Conservation (phyloP, 495 filamentous ascomycete species). For the Delitschia confertaspora region DNA sequence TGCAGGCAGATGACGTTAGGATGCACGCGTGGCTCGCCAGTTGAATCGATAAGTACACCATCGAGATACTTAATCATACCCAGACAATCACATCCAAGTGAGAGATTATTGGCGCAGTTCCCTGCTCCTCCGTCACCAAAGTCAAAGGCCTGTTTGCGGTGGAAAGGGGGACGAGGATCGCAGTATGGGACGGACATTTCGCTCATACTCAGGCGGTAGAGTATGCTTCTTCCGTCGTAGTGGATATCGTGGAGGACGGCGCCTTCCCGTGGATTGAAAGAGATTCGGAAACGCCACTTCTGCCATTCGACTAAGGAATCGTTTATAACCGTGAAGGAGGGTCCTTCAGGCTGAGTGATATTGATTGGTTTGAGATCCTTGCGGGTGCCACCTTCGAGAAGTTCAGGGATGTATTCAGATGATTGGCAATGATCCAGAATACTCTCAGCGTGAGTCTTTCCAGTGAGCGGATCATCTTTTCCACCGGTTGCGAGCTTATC, state of each 20-base stretch:
- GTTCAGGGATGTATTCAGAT: conserved; percentile 47
- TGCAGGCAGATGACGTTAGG: conserved; percentile 34
- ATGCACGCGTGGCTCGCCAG: conserved; percentile 22
- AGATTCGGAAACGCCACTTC: conserved; percentile 35
- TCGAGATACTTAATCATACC: conserved; percentile 32
- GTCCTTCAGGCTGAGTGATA: conserved; percentile 31
- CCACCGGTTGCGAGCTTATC: conserved; percentile 48
- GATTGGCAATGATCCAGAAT: conserved; percentile 39
- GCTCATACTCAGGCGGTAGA: conserved; percentile 62
- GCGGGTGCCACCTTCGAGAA: conserved; percentile 34
- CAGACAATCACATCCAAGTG: conserved; percentile 34
- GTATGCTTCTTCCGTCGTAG: conserved; percentile 58
- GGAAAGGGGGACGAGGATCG: conserved; percentile 30
- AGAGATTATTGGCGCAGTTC: conserved; percentile 30
- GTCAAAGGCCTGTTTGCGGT: conserved; percentile 34
- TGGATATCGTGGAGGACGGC: conserved; percentile 41
- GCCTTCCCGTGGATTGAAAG: conserved; percentile 35
- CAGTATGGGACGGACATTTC: conserved; percentile 64
- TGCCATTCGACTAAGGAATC: conserved; percentile 33
- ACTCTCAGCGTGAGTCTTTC: conserved; percentile 36
- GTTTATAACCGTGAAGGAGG: conserved; percentile 29
- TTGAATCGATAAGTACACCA: conserved; percentile 19
- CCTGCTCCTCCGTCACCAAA: conserved; percentile 33
- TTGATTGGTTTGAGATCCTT: conserved; percentile 28
- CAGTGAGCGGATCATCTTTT: conserved; percentile 35